Conservation (phyloP, 495 filamentous ascomycete genomes). For the Bacidia gigantensis region DNA sequence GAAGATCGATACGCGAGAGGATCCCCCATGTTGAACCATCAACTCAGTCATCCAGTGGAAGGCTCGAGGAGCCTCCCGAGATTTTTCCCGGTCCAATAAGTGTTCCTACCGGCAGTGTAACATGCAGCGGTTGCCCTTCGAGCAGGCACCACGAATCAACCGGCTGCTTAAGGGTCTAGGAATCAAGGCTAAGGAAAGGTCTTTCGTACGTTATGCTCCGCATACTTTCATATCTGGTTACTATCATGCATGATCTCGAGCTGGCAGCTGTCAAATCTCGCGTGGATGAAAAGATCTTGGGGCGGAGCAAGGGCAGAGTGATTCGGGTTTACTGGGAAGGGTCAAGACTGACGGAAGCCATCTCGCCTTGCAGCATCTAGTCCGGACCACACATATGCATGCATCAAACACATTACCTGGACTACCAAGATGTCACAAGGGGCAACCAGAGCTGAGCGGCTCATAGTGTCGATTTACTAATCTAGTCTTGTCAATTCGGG, state of each 20-base stretch:
- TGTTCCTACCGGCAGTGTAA: not conserved
- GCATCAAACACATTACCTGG: not conserved
- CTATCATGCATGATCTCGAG: not conserved
- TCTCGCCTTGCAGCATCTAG: not conserved
- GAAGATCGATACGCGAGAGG: not conserved
- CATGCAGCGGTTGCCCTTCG: not conserved
- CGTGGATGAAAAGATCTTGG: not conserved
- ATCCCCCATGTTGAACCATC: not conserved
- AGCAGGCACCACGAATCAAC: not conserved
- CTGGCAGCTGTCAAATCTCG: not conserved
- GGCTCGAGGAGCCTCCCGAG: too few relatives aligned
- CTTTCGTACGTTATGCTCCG: not conserved
- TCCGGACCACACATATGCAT: not conserved
- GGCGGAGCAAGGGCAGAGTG: not conserved
- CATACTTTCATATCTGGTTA: not conserved
- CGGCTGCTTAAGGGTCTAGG: not conserved
- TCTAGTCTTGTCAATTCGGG: conserved; percentile 1
- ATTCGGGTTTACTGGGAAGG: not conserved
- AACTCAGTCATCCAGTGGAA: not conserved
- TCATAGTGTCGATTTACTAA: not conserved
- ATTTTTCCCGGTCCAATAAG: conserved; percentile 1
- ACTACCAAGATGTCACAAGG: not conserved
- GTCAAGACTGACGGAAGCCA: not conserved
- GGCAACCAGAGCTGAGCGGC: not conserved
- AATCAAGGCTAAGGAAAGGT: not conserved